Conservation (phyloP, 2,329 filamentous ascomycete genomes). For the Pseudogymnoascus sp. region DNA sequence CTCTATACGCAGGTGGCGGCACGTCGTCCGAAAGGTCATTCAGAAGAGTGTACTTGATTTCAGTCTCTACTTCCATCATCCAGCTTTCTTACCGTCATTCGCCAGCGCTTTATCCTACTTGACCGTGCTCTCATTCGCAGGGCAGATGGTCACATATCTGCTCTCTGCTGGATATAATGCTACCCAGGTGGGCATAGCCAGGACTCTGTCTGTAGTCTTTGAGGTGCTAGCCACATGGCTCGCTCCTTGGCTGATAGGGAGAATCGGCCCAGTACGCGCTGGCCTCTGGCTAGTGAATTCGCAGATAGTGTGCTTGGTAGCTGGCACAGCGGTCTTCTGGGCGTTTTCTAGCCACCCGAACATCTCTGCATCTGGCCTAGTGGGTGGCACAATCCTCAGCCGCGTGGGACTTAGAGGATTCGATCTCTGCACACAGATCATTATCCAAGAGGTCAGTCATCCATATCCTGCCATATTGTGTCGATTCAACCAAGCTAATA, state of each 20-base stretch:
- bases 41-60: background rate
- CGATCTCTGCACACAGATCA: conserved; percentile 51
- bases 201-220: conserved; percentile 44
- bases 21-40: background rate
- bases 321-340: conserved; percentile 36
- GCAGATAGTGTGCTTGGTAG: conserved; percentile 51
- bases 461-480: background rate
- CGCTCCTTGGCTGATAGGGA: conserved; percentile 46
- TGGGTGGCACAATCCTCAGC: conserved; percentile 45
- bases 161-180: conserved; percentile 45
- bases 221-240: conserved; percentile 56
- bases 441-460: conserved; percentile 49
- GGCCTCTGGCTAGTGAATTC: conserved; percentile 65
- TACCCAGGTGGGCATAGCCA: conserved; percentile 43
- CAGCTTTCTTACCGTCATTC: conserved; percentile 52
- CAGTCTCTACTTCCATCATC: conserved; percentile 41
- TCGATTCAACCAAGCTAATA: conserved; percentile 29
- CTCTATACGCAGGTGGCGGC: background rate
- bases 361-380: conserved; percentile 40
- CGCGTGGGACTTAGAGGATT: conserved; percentile 54
- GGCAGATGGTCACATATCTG: conserved; percentile 59
- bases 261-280: conserved; percentile 51
- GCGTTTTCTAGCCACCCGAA: conserved; percentile 20
- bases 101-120: conserved; percentile 52
- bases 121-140: conserved; percentile 50